Evolutionary conservation across 352 stramenopile species (phyloP).

Genomic region (Phytophthora brassicae): DNA sequence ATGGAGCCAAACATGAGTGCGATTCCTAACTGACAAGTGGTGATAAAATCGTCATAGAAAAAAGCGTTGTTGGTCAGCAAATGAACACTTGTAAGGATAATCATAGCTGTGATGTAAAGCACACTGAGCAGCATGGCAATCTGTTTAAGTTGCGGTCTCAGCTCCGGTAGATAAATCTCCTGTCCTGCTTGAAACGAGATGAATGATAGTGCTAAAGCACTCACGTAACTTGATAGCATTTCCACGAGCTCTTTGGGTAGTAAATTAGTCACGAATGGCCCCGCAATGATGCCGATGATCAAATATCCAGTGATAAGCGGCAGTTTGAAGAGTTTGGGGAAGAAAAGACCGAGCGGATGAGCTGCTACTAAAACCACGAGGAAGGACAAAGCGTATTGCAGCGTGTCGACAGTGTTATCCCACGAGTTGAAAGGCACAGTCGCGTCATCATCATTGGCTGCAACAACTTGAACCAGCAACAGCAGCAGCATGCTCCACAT

Average conservation of each 20-base stretch:
- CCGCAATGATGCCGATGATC: conserved; percentile 27
- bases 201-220: conserved; percentile 65
- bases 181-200: conserved; percentile 77
- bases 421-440: conserved; percentile 47
- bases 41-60: conserved; percentile 56
- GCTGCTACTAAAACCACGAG: conserved; percentile 51
- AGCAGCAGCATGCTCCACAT: neutral
- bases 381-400: conserved; percentile 51
- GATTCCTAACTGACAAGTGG: conserved; percentile 59
- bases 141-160: conserved; percentile 59
- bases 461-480: neutral
- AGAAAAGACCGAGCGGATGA: conserved; percentile 28
- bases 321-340: conserved; percentile 31
- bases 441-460: conserved; percentile 17
- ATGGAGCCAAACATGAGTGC: conserved; percentile 78
- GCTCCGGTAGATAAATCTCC: conserved; percentile 70
- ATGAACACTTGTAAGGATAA: conserved; percentile 45
- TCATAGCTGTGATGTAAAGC: conserved; percentile 60
- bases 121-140: conserved; percentile 55
- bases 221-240: conserved; percentile 45
- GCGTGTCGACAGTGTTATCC: conserved; percentile 43
- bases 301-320: conserved; percentile 31
- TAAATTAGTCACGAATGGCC: conserved; percentile 30
- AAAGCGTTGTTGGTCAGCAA: conserved; percentile 51
- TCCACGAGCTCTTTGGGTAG: conserved; percentile 19